Evolutionary conservation across 2,329 filamentous ascomycete species (phyloP).

Genomic region (Trichoderma sp.): DNA sequence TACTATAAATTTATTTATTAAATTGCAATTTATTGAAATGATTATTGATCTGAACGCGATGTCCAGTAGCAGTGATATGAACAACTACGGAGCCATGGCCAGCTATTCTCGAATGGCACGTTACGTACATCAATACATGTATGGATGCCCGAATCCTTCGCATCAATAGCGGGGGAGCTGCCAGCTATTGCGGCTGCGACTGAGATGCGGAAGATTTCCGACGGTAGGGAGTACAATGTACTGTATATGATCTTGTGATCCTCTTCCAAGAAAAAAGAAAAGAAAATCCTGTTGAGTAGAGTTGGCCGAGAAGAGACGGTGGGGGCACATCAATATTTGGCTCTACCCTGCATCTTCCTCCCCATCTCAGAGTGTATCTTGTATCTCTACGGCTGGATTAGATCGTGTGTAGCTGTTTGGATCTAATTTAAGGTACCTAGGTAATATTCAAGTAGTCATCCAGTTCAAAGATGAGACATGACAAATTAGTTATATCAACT

Average conservation of each 20-base stretch:
- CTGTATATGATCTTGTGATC: not conserved
- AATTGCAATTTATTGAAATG: not conserved
- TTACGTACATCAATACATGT: not conserved
- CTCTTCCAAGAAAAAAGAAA: not conserved
- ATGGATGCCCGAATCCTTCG: not conserved
- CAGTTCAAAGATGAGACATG: not conserved
- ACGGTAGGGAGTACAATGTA: not conserved
- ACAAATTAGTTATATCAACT: fast-evolving
- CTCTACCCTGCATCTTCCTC: not conserved
- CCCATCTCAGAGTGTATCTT: not conserved
- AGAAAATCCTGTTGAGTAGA: not conserved
- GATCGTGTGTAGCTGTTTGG: not conserved
- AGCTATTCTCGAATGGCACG: not conserved
- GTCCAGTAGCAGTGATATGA: not conserved
- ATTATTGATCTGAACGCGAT: not conserved
- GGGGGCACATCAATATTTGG: not conserved
- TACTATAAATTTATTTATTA: not conserved
- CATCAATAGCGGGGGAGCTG: not conserved
- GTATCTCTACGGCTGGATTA: not conserved
- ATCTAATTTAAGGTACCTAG: no score
- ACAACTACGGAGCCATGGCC: not conserved
- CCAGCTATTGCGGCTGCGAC: not conserved
- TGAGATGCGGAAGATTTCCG: not conserved
- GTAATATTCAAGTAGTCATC: not conserved
- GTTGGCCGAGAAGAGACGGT: not conserved